A percentile compares a stretch with the other conserved stretches of the same genome.
phyloP scores from a whole-genome alignment of 2,329 filamentous ascomycete species.

The Rhinocladiella mackenziei region DNA sequence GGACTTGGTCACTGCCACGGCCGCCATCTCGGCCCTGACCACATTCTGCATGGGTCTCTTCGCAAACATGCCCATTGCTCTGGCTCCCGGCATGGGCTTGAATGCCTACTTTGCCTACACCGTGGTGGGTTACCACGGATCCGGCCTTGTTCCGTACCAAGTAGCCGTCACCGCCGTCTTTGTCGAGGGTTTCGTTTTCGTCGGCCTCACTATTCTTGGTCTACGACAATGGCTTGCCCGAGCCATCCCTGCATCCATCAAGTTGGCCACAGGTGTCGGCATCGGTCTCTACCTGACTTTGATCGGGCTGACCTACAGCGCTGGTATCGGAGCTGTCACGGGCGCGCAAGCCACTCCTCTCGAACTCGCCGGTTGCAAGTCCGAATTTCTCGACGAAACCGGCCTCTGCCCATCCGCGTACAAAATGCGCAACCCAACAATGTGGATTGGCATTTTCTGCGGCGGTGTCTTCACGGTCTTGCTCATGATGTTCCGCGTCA shows the following conservation, averaged over 20 bases:
- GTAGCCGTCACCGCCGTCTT: constrained; percentile 82
- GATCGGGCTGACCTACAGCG: constrained; percentile 67
- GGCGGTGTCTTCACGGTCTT: constrained; percentile 75
- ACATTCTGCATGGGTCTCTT: constrained; percentile 81
- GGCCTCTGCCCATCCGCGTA: constrained; percentile 60
- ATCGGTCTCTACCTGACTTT: constrained; percentile 75
- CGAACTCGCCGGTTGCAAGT: constrained; percentile 69
- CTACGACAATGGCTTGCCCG: constrained; percentile 85
- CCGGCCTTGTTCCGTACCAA: constrained; percentile 66
- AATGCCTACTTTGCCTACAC: constrained; percentile 86
- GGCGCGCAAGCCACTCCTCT: constrained; percentile 66
- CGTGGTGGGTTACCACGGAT: constrained; percentile 72
- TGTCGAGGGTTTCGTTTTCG: constrained; percentile 81
- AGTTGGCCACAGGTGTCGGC: constrained; percentile 78
- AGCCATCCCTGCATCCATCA: constrained; percentile 77
- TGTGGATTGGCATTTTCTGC: constrained; percentile 88
- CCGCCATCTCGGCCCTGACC: constrained; percentile 72
- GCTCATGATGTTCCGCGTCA: constrained; percentile 79
- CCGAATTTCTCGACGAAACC: constrained; percentile 40
- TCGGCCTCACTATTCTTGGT: constrained; percentile 72
- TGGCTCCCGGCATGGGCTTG: constrained; percentile 73
- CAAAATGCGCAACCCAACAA: constrained; percentile 77
- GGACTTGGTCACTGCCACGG: constrained; percentile 79
- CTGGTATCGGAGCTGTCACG: constrained; percentile 75
- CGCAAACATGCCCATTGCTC: constrained; percentile 71